Evolutionary conservation across 164 flowering plant species (phyloP).

Genomic region (Umbilicus rupestris): DNA sequence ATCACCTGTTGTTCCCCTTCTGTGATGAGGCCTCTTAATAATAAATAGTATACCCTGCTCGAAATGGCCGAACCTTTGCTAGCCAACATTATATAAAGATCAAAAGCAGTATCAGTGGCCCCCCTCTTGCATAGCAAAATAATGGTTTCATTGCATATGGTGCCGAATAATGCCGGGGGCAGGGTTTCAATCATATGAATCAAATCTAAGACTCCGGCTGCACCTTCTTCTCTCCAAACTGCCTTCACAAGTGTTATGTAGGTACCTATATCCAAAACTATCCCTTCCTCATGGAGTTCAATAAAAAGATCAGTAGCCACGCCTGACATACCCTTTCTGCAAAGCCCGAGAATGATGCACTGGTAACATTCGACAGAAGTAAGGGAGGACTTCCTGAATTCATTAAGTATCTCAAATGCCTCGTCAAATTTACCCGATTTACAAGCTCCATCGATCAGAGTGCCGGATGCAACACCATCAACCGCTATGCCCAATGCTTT

Average conservation of each 20-base stretch:
- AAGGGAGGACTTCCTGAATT: conserved; percentile 27
- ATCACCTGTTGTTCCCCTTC: conserved; percentile 21
- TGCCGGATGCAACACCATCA: conserved; percentile 63
- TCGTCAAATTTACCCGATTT: conserved; percentile 45
- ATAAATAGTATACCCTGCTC: conserved; percentile 30
- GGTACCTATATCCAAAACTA: conserved; percentile 26
- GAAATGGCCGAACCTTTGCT: conserved; percentile 26
- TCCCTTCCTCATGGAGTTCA: conserved; percentile 37
- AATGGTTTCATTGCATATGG: conserved; percentile 35
- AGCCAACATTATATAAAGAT: conserved; percentile 30
- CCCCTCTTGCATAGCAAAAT: conserved; percentile 42
- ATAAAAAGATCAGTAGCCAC: conserved; percentile 50
- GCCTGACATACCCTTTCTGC: conserved; percentile 43
- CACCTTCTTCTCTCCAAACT: conserved; percentile 25
- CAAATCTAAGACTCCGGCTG: conserved; percentile 35
- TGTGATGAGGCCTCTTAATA: conserved; percentile 30
- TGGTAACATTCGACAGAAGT: conserved; percentile 37
- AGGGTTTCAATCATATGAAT: conserved; percentile 28
- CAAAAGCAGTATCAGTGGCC: conserved; percentile 30
- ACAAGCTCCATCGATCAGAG: conserved; percentile 64
- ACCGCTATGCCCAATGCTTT: conserved; percentile 33
- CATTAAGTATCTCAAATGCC: conserved; percentile 70
- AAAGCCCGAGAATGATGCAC: conserved; percentile 48
- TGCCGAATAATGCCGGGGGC: conserved; percentile 16
- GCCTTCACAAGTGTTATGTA: conserved; percentile 31